Percentiles rank a stretch among this genome's conserved stretches.
These are phyloP conservation scores for Fusarium cyanostomum DNA, from an alignment of 2,329 filamentous ascomycete genomes.

Conservation along the genomic window DNA sequence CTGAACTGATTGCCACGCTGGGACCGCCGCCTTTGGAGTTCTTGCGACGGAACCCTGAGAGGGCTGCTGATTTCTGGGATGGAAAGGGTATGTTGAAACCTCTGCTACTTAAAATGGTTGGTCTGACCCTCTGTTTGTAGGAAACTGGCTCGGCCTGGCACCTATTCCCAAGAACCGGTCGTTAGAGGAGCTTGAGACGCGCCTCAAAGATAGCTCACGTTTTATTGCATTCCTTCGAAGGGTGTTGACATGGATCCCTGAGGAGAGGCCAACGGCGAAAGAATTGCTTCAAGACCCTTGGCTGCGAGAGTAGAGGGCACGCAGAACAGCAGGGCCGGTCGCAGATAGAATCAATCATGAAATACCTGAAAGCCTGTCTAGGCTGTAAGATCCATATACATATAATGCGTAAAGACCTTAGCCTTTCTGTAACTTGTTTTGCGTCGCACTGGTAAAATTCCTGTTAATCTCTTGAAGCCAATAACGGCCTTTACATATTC, in stretches of 20 bases:
- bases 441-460: too few relatives aligned
- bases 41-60: conserved; percentile 15
- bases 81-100: conserved; percentile 31
- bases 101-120: not conserved
- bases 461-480: too few relatives aligned
- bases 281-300: conserved; percentile 40
- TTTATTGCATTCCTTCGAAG: conserved; percentile 39
- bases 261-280: conserved; percentile 36
- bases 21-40: conserved; percentile 35
- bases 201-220: conserved; percentile 23
- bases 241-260: conserved; percentile 34
- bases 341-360: too few relatives aligned
- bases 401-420: too few relatives aligned
- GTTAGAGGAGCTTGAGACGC: conserved; percentile 30
- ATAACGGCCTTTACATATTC: too few relatives aligned
- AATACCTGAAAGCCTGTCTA: too few relatives aligned
- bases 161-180: conserved; percentile 34
- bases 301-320: conserved; percentile 6
- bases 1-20: conserved; percentile 39
- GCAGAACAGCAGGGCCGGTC: too few relatives aligned
- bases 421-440: too few relatives aligned
- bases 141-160: conserved; percentile 33
- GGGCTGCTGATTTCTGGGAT: conserved; percentile 37
- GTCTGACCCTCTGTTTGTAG: conserved; percentile 5
- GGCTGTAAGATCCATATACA: too few relatives aligned